Conservation (phyloP, 73 alveolate genomes). For the Breviolum minutum region DNA sequence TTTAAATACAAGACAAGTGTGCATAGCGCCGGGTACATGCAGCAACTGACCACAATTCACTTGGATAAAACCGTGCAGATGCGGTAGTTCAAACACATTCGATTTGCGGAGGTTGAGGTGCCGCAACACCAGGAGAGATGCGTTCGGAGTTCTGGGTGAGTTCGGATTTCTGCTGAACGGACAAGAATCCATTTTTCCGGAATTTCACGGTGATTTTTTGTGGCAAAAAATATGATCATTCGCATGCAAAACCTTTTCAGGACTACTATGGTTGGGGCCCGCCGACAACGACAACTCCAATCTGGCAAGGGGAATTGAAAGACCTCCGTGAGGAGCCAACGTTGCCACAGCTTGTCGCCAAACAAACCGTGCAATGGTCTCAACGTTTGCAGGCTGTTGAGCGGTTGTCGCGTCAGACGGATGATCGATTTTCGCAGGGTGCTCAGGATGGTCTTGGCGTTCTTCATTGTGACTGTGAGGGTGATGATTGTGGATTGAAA, state of each 20-base stretch:
- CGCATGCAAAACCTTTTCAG: not conserved
- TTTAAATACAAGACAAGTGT: too few species aligned
- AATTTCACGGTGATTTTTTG: too few species aligned
- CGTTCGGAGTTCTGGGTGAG: not conserved
- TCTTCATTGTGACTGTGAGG: too few species aligned
- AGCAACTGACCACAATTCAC: too few species aligned
- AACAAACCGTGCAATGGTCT: not conserved
- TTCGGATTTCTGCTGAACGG: too few species aligned
- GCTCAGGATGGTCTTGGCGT: not conserved
- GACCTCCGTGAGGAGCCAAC: slow-evolving; percentile 13
- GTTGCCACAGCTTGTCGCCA: not conserved
- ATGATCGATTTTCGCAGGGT: slow-evolving; percentile 76
- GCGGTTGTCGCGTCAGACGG: slow-evolving; percentile 88
- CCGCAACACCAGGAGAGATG: slow-evolving; percentile 19
- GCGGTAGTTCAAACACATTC: too few species aligned
- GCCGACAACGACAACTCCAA: slow-evolving; percentile 72
- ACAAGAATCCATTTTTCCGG: not conserved
- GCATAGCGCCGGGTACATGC: too few species aligned
- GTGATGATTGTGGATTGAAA: too few species aligned
- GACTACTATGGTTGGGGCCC: slow-evolving; percentile 3
- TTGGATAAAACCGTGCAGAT: too few species aligned
- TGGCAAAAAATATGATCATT: too few species aligned
- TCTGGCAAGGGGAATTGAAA: slow-evolving; percentile 64
- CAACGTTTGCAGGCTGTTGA: slow-evolving; percentile 48
- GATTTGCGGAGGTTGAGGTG: not conserved